These are phyloP conservation scores for Coniochaeta sp. DNA, from an alignment of 2,329 filamentous ascomycete species.

Conservation along the genomic window DNA sequence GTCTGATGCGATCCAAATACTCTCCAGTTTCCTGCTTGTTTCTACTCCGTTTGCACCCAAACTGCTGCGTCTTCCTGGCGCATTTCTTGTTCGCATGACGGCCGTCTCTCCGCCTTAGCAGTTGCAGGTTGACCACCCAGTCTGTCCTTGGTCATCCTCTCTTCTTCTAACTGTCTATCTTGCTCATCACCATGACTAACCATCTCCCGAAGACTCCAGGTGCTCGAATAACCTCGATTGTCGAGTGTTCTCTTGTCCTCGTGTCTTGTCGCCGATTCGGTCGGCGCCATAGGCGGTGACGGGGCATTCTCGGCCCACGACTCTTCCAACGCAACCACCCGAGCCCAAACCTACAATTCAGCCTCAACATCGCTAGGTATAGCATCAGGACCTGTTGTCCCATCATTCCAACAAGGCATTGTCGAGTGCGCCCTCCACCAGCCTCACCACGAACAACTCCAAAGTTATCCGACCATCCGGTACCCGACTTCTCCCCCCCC, in stretches of 20 bases:
- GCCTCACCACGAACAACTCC: background rate
- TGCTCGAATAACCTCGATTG: background rate
- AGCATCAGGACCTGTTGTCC: background rate
- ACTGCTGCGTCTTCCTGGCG: conserved; percentile 1
- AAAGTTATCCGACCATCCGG: background rate
- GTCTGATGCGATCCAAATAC: conserved; percentile 28
- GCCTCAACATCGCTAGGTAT: background rate
- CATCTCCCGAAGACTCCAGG: background rate
- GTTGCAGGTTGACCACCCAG: background rate
- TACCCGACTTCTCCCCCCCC: background rate
- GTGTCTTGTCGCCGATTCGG: background rate
- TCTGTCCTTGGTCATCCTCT: background rate
- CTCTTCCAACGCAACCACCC: background rate
- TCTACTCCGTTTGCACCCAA: conserved; percentile 1
- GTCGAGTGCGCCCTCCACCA: background rate
- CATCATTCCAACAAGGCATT: background rate
- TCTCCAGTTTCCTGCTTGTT: conserved; percentile 9
- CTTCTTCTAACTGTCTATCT: background rate
- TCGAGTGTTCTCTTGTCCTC: background rate
- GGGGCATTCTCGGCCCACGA: background rate
- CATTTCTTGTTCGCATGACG: background rate
- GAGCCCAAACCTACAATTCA: background rate
- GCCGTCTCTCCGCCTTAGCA: background rate
- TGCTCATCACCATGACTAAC: background rate
- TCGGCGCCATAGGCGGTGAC: conserved; percentile 2